Conservation (phyloP, 352 stramenopile genomes). For the Phytophthora capsici region DNA sequence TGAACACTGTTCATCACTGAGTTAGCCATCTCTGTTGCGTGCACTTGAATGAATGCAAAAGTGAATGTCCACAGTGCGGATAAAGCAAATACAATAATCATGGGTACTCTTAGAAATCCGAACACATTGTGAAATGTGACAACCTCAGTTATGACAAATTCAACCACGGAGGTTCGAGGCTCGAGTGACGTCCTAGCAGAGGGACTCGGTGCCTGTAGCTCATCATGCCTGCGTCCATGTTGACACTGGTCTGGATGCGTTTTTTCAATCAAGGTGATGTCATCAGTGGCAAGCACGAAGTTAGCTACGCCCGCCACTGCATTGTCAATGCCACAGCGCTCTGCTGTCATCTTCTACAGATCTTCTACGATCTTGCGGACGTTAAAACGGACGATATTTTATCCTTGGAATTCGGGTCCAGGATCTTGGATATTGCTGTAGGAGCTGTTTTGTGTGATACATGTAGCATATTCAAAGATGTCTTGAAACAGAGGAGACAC, state of each 20-base stretch:
- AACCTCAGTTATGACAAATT: constrained; percentile 19
- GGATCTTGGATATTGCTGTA: too few species aligned
- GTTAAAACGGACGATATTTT: too few species aligned
- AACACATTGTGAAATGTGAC: constrained; percentile 44
- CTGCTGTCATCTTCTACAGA: not conserved
- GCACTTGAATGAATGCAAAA: constrained; percentile 48
- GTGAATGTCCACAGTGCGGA: constrained; percentile 43
- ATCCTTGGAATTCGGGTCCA: too few species aligned
- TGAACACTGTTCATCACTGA: constrained; percentile 46
- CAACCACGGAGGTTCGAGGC: constrained; percentile 9
- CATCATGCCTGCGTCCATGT: not conserved
- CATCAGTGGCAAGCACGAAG: constrained; percentile 24
- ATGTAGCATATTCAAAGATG: too few species aligned
- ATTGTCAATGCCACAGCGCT: not conserved
- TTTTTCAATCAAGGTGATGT: constrained; percentile 12
- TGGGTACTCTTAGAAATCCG: constrained; percentile 41
- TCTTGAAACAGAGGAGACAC: too few species aligned
- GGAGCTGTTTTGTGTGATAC: too few species aligned
- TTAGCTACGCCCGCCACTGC: constrained; percentile 1
- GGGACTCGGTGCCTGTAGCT: not conserved
- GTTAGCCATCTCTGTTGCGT: constrained; percentile 47
- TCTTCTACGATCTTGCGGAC: too few species aligned
- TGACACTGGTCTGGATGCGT: not conserved
- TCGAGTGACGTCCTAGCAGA: not conserved
- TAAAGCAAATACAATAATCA: constrained; percentile 48